A percentile compares a stretch with the other conserved stretches of the same genome.
phyloP scores from a whole-genome alignment of 495 filamentous ascomycete species.

The Hyaloscypha hepaticicola region DNA sequence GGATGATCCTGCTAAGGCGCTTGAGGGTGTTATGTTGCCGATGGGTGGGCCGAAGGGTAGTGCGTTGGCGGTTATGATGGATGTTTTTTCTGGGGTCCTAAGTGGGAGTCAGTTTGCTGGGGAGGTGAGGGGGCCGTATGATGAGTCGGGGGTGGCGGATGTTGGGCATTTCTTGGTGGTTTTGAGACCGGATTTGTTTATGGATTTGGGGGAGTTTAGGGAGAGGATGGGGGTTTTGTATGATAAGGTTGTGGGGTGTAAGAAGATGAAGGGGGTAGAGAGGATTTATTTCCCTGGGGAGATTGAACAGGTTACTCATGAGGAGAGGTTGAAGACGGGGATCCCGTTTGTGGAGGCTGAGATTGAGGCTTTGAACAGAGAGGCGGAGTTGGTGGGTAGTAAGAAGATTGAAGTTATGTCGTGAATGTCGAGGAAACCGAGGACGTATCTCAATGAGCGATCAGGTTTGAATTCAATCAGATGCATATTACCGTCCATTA shows the following conservation, averaged over 20 bases:
- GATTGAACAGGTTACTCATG: conserved; percentile 63
- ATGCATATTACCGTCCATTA: no score
- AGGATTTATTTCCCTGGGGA: conserved; percentile 79
- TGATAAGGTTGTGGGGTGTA: conserved; percentile 57
- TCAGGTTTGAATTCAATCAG: no score
- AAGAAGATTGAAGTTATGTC: conserved; percentile 16
- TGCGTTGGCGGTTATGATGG: conserved; percentile 77
- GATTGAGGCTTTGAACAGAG: conserved; percentile 63
- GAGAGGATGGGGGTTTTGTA: conserved; percentile 70
- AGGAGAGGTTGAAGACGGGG: conserved; percentile 53
- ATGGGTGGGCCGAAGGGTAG: conserved; percentile 80
- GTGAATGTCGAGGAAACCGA: not conserved
- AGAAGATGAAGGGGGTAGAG: conserved; percentile 69
- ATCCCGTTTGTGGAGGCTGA: conserved; percentile 68
- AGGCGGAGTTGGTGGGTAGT: conserved; percentile 56
- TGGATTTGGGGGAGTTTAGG: conserved; percentile 67
- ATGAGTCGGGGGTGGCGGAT: conserved; percentile 63
- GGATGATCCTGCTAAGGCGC: conserved; percentile 62
- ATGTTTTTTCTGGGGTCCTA: conserved; percentile 77
- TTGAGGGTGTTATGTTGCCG: conserved; percentile 73
- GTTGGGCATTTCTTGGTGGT: conserved; percentile 77
- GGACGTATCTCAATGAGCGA: not conserved
- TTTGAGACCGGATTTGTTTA: conserved; percentile 75
- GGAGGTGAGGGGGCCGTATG: conserved; percentile 69
- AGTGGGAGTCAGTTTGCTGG: conserved; percentile 71